Evolutionary conservation across 2,329 filamentous ascomycete genomes (phyloP), one percentile per base, ranked within the genome.

Genomic region (Aspergillus japonicus): DNA sequence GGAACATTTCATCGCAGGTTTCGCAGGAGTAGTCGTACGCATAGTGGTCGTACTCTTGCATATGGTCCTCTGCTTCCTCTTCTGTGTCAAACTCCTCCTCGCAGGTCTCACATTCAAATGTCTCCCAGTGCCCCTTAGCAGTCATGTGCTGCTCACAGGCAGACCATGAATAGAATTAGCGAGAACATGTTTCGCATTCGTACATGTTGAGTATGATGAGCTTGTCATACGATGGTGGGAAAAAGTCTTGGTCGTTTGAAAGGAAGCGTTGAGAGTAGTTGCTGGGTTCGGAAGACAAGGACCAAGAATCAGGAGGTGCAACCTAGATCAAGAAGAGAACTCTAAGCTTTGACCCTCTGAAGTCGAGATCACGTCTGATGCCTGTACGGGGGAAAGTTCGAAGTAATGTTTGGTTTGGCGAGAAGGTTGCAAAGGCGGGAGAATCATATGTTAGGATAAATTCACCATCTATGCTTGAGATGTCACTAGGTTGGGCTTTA

Each of bases 91-190:
- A 55, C 5, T 23, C 26, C 1, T 35, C 42, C 19, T 48, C 11
- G 44, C 69, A 72, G 5, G 62, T 71, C 39, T 72, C 64, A 50
- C 69, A 72, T 44, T 66, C 58, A 29, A 26, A 60, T 4, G 26
- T 33, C 4, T 23, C 51, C 67, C 70, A 69, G 58, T 74, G 70
- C 23, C 50, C 42, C 1, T 61, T 57, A 16, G 62, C 56, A 16
- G 66, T 51, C 64, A 72, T 65, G 47, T 72, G 69, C 3, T 66
- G 57, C 3, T 60, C 39, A 29, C 57, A 57, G 8, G 58, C 56
- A 8, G 31, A 24, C 49, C 26, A 12, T 31, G 48, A 39, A 7
- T 35, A 44, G 47, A 69, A 69, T 12, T 3, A n/a, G 10, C 55
- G 50, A 4, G 14, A 3, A 23, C 68, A 71, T 23, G 33, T 62